These are phyloP conservation scores for Microsporum canis DNA, from an alignment of 2,329 filamentous ascomycete genomes.

Conservation along the genomic window DNA sequence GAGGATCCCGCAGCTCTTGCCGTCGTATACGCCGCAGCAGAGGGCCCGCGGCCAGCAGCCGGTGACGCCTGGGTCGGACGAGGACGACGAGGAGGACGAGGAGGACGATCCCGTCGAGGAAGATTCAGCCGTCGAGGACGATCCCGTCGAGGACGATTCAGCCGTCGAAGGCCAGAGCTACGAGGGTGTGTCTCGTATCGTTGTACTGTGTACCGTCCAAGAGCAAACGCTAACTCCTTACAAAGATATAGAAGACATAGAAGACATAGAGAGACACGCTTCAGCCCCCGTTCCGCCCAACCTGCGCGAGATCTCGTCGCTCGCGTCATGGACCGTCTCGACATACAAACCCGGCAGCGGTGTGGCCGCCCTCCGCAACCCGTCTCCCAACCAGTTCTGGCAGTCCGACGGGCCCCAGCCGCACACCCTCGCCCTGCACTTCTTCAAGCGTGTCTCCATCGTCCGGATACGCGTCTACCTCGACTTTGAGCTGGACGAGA, in stretches of 20 bases:
- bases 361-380: slow-evolving; percentile 47
- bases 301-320: slow-evolving; percentile 52
- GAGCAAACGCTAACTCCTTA: background rate
- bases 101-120: slow-evolving; percentile 15
- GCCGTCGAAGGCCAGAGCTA: slow-evolving; percentile 10
- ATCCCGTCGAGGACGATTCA: slow-evolving; percentile 15
- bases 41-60: background rate
- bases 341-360: slow-evolving; percentile 52
- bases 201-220: background rate
- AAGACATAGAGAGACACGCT: slow-evolving; percentile 19
- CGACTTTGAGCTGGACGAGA: slow-evolving; percentile 87
- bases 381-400: slow-evolving; percentile 49
- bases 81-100: background rate
- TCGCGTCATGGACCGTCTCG: slow-evolving; percentile 56
- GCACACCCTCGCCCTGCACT: slow-evolving; percentile 52
- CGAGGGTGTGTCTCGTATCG: background rate
- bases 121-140: slow-evolving; percentile 15
- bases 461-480: slow-evolving; percentile 49
- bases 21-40: slow-evolving; percentile 1
- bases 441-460: slow-evolving; percentile 46
- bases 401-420: slow-evolving; percentile 57
- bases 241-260: background rate
- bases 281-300: slow-evolving; percentile 30
- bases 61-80: background rate
- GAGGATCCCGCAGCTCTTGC: slow-evolving; percentile 3